Base-by-base conservation (phyloP, 2,329 filamentous ascomycete species). In the Colletotrichum trifolii region DNA sequence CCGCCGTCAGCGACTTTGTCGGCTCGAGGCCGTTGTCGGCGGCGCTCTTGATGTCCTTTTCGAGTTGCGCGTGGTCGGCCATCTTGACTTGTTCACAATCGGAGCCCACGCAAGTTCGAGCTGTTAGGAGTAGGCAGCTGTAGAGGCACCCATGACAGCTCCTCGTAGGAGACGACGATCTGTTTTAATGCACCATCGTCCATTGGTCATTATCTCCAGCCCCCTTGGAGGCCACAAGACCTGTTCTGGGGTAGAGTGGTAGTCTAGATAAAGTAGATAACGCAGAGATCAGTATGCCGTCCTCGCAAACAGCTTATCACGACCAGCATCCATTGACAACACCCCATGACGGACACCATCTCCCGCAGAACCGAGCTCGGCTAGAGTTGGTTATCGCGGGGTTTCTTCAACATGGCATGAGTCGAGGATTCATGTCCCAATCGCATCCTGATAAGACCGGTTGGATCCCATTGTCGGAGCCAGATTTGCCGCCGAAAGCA, bases 1-100 rank as follows among this genome's bases (percentile, higher is more conserved):
- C 60, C 17, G 45, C 25, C 17, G 55, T 67, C 11, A 60, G n/a
- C 10, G 64, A 67, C 55, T 67, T 67, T 40, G 50, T 64, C 13
- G 55, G 55, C 61, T 67, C 55, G 47, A 67, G 64, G 61, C 49
- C 64, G 40, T 64, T 43, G 47, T 64, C 60, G 60, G 40, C 55
- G 35, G 10, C 15, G 11, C 13, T 15, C 39, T 67, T 54, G 60
- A 48, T 39, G 35, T 64, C 50, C 60, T 67, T 60, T 13, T 48
- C 38, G 35, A 12, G 42, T 13, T 45, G 36, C n/a, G 35, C 13
- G 43, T 54, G 50, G 6, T 56, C 58, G 13, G 39, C 47, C 63
- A 66, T 66, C 38, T 49, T 45, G 55, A 13, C 47, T 13, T 33
- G 12, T 49, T 43, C 13, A 46, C 38, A 9, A 9, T 46, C 11